Conservation (phyloP, 257 asterid species). For the Solanum chilense region DNA sequence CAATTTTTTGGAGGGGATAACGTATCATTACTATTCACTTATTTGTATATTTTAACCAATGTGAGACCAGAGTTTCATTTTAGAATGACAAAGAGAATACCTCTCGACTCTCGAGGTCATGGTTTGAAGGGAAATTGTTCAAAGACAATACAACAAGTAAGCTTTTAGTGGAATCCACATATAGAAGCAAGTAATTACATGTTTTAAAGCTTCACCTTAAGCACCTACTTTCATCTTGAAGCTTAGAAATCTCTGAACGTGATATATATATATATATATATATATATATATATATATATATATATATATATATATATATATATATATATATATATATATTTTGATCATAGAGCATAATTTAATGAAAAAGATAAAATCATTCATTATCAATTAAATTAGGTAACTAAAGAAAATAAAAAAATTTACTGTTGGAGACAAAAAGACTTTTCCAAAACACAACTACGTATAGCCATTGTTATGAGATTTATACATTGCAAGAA, state of each 20-base stretch:
- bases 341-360: too few species aligned
- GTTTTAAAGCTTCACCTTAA: background rate
- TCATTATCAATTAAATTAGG: too few species aligned
- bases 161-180: background rate
- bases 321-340: too few species aligned
- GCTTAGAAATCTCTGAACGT: background rate
- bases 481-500: too few species aligned
- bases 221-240: background rate
- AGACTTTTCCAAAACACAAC: too few species aligned
- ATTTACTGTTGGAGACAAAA: too few species aligned
- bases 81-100: background rate
- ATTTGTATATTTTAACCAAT: background rate
- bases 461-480: too few species aligned
- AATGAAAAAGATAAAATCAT: too few species aligned
- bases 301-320: background rate
- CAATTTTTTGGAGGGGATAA: background rate
- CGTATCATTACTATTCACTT: background rate
- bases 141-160: background rate
- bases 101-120: background rate
- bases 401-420: too few species aligned
- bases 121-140: background rate
- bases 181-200: background rate
- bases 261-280: background rate
- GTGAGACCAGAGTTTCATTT: background rate
- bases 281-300: too few species aligned